phyloP scores from a whole-genome alignment of 306 rosid genomes.

The Castanea sativa region DNA sequence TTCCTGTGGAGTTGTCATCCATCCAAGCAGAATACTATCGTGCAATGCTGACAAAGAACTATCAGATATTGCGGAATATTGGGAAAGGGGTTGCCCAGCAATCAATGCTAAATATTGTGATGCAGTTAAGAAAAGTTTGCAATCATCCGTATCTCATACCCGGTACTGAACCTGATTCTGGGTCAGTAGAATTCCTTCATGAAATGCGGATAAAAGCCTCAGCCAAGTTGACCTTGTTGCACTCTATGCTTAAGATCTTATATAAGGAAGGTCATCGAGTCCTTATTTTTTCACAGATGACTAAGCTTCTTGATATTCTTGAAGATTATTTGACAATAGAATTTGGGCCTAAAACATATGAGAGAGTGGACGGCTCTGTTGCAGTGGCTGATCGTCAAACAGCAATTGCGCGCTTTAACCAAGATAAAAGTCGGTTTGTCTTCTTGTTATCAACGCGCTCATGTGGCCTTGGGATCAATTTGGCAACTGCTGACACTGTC shows the following conservation, averaged over 20 bases:
- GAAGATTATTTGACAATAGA: conserved; percentile 89
- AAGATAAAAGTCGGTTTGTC: conserved; percentile 96
- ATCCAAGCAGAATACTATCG: conserved; percentile 99
- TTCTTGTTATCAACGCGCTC: conserved; percentile 97
- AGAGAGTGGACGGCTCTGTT: conserved; percentile 99
- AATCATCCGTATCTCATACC: conserved; percentile 99
- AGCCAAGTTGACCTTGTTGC: conserved; percentile 91
- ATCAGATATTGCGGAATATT: conserved; percentile 87
- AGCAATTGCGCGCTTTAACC: conserved; percentile 91
- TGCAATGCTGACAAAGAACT: conserved; percentile 98
- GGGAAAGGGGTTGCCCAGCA: conserved; percentile 98
- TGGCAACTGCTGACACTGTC: conserved; percentile 99
- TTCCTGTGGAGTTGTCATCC: conserved; percentile 98
- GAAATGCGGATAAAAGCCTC: conserved; percentile 99
- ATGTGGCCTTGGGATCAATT: conserved; percentile 97
- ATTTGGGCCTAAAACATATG: conserved; percentile 96
- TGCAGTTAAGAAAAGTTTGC: conserved; percentile 98
- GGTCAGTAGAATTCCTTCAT: conserved; percentile 90
- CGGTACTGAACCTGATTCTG: conserved; percentile 97
- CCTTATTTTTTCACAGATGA: conserved; percentile 98
- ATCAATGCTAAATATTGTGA: conserved; percentile 96
- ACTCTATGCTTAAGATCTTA: conserved; percentile 90
- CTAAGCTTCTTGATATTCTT: conserved; percentile 95
- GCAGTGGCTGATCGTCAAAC: conserved; percentile 94
- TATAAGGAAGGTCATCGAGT: conserved; percentile 88